Conservation (phyloP, 768 basidiomycete species). For the Cytidiella melzeri region DNA sequence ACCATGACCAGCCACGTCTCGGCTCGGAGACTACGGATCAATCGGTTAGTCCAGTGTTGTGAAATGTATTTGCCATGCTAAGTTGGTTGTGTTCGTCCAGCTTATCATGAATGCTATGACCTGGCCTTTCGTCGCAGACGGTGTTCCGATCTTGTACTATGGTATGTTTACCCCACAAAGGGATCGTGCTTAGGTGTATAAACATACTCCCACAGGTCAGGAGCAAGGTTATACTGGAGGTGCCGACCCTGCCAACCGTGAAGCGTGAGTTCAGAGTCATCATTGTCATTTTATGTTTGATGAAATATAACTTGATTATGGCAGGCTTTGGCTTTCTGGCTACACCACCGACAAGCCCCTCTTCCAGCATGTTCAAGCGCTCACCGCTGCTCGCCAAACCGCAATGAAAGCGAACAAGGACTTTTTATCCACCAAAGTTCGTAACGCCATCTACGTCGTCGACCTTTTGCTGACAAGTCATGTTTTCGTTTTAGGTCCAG, state of each 20-base stretch:
- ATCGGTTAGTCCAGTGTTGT: conserved; percentile 35
- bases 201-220: conserved; percentile 28
- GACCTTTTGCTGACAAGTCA: not conserved
- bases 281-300: not conserved
- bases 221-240: conserved; percentile 46
- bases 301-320: conserved; percentile 1
- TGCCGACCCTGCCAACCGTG: conserved; percentile 41
- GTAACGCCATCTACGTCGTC: conserved; percentile 16
- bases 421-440: conserved; percentile 44
- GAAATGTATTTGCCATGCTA: not conserved
- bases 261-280: conserved; percentile 31
- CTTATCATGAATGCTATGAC: conserved; percentile 42
- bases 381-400: conserved; percentile 48
- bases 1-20: conserved; percentile 50
- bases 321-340: conserved; percentile 58
- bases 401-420: conserved; percentile 34
- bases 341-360: conserved; percentile 47
- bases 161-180: conserved; percentile 22
- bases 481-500: conserved; percentile 35
- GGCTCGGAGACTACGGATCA: conserved; percentile 35
- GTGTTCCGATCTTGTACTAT: conserved; percentile 47
- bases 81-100: conserved; percentile 17
- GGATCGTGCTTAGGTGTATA: not conserved
- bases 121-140: conserved; percentile 45
- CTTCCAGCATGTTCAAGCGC: conserved; percentile 36